These are phyloP conservation scores for Castanospermum australe DNA, from an alignment of 306 rosid genomes.

Conservation along the genomic window DNA sequence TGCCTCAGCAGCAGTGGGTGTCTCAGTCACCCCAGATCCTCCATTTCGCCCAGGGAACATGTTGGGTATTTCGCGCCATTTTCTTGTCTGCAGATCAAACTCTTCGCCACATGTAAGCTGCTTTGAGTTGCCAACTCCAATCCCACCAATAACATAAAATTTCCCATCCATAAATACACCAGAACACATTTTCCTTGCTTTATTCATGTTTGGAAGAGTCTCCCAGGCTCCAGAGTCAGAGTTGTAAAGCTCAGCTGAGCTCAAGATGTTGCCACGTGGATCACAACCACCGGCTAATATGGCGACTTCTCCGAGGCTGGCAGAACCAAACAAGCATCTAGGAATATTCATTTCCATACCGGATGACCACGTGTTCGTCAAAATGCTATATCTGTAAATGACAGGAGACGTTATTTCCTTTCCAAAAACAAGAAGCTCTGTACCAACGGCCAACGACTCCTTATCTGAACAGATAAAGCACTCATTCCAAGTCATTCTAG, in stretches of 20 bases:
- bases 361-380: conserved; percentile 60
- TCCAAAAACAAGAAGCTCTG: conserved; percentile 81
- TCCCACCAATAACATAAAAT: conserved; percentile 74
- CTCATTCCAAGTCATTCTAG: conserved; percentile 61
- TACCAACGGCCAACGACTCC: conserved; percentile 85
- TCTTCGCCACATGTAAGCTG: conserved; percentile 67
- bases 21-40: conserved; percentile 39
- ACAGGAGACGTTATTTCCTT: conserved; percentile 58
- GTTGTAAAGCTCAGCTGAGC: conserved; percentile 68
- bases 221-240: conserved; percentile 61
- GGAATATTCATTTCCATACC: conserved; percentile 65
- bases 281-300: conserved; percentile 83
- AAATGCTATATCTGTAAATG: conserved; percentile 66
- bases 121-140: conserved; percentile 39
- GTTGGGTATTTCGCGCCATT: conserved; percentile 68
- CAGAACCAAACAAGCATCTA: conserved; percentile 76
- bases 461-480: conserved; percentile 71
- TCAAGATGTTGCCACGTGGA: conserved; percentile 55
- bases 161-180: conserved; percentile 61
- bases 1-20: conserved; percentile 54
- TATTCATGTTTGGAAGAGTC: conserved; percentile 67
- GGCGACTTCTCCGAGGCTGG: conserved; percentile 70
- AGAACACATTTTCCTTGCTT: conserved; percentile 74
- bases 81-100: conserved; percentile 48
- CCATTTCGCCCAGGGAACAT: conserved; percentile 60